Evolutionary conservation across 2,329 filamentous ascomycete species (phyloP), one percentile per base, ranked within the genome.

Genomic region (Falciphora oryzae): DNA sequence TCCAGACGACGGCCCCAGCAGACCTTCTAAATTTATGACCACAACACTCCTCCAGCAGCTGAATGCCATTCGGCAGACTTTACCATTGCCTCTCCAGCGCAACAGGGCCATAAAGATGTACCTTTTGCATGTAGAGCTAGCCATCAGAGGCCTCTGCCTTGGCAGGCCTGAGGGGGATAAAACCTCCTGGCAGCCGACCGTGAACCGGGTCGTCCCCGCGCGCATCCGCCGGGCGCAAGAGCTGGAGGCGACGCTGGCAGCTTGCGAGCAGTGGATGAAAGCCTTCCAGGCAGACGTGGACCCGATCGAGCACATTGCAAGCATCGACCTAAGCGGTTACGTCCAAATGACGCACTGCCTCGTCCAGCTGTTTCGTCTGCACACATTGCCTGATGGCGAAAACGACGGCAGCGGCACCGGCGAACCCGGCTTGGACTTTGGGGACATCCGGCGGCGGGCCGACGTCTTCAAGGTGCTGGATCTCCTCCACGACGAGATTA

Each of bases 291-390:
- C 56, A 25, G 18, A 1, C 44, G 66, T 69, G 66, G 65, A 69
- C 6, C 29, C 66, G 3, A 2, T 27, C 10, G 63, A 68, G 18
- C 70, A 68, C 67, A n/a, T 68, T 13, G 44, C 44, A 22, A 5
- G 18, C 44, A 8, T 50, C 22, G 44, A 50, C n/a, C 65, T 68
- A 35, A 70, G 71, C 53, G 44, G 63, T 10, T 71, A 71, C 65
- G 60, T 69, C 1, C 71, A 72, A 58, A 69, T 71, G 57, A 67
- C 66, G 58, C 70, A 71, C 63, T 68, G 67, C 64, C 38, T 71
- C 11, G 69, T 71, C 13, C 66, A 71, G 13, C 66, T 70, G 13
- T 71, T 73, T 60, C 69, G 68, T 62, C 69, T 73, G 29, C 61
- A 63, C 32, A 70, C 65, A 3, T 65, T 70, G 50, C 35, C 35